phyloP scores from a whole-genome alignment of 345 rosid species.

The Populus tremula region DNA sequence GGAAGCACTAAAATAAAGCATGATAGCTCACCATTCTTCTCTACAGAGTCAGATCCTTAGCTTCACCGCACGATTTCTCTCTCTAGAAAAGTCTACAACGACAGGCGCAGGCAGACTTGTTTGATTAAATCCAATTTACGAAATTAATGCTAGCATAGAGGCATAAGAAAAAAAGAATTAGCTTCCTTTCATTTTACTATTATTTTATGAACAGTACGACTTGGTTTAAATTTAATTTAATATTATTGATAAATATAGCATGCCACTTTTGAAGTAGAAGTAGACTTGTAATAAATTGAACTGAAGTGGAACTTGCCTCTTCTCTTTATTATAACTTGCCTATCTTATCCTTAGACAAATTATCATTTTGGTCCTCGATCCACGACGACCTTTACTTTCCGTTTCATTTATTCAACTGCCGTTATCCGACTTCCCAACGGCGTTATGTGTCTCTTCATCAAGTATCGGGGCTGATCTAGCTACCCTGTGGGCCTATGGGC shows the following conservation, averaged over 20 bases:
- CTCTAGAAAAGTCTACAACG: not conserved
- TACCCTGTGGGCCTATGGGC: too few relatives aligned
- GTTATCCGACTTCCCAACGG: not conserved
- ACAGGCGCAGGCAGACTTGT: slow-evolving; percentile 16
- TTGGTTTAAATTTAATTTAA: too few relatives aligned
- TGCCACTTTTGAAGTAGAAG: not conserved
- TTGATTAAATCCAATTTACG: slow-evolving; percentile 28
- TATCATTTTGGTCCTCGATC: slow-evolving; percentile 6
- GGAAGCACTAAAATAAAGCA: not conserved
- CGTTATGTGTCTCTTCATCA: too few relatives aligned
- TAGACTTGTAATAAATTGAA: too few relatives aligned
- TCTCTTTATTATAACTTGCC: too few relatives aligned
- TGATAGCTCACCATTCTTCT: slow-evolving; percentile 20
- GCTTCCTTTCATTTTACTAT: not conserved
- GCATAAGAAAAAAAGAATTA: not conserved
- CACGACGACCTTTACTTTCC: slow-evolving; percentile 10
- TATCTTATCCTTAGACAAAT: not conserved
- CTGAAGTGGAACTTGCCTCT: too few relatives aligned
- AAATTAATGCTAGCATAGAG: not conserved
- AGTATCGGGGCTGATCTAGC: too few relatives aligned
- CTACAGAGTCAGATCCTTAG: slow-evolving; percentile 21
- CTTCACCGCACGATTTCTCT: slow-evolving; percentile 29
- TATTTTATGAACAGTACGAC: not conserved
- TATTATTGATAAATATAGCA: too few relatives aligned
- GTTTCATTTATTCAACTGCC: not conserved